Conservation (phyloP, 345 rosid species). For the Rhodomyrtus tomentosa region DNA sequence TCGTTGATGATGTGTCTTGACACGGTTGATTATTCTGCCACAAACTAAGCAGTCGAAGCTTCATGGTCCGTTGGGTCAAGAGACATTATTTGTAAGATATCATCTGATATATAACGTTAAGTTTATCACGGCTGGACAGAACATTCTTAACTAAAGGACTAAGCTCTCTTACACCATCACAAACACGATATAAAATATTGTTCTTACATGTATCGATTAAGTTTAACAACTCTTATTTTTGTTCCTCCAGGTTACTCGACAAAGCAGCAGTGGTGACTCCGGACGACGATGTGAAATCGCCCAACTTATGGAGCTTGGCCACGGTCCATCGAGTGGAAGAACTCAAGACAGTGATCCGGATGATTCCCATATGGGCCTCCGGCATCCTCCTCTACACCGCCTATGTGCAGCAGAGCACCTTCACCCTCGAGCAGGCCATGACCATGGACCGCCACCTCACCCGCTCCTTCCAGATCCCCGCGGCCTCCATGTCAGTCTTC, state of each 20-base stretch:
- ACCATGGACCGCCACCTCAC: slow-evolving; percentile 70
- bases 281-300: slow-evolving; percentile 34
- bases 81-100: no score
- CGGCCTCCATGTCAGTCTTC: slow-evolving; percentile 86
- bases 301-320: slow-evolving; percentile 57
- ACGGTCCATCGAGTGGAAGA: slow-evolving; percentile 84
- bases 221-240: no score
- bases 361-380: slow-evolving; percentile 85
- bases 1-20: no score
- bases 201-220: background rate
- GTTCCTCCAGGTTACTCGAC: slow-evolving; percentile 45
- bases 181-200: background rate
- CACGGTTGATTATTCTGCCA: no score
- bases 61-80: no score
- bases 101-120: no score
- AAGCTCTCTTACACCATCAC: background rate
- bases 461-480: slow-evolving; percentile 66
- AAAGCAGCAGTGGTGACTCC: slow-evolving; percentile 60
- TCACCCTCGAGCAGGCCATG: slow-evolving; percentile 75
- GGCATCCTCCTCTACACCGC: slow-evolving; percentile 71
- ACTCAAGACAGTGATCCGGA: slow-evolving; percentile 57
- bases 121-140: background rate
- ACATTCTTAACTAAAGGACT: no score
- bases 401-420: slow-evolving; percentile 64
- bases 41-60: no score